Conservation (phyloP, 192 early-diverging fungal species). For the Phycomyces blakesleeanus region DNA sequence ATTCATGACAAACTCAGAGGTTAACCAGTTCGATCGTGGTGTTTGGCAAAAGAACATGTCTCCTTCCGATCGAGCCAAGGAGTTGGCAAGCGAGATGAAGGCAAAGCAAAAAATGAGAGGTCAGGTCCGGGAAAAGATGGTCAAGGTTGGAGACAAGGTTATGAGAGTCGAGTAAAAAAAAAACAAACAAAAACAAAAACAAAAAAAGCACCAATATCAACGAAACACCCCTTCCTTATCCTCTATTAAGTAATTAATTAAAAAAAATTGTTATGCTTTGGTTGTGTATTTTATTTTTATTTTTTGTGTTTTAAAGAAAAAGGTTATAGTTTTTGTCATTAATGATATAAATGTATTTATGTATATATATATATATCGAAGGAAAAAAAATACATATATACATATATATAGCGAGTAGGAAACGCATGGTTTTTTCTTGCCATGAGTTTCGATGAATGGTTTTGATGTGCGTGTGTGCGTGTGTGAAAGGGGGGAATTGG, state of each 20-base stretch:
- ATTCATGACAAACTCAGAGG: not conserved
- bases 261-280: no score
- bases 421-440: no score
- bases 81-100: slow-evolving; percentile 11
- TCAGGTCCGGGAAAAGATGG: not conserved
- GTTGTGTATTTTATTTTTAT: not conserved
- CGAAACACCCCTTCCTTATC: no score
- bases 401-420: no score
- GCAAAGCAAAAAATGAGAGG: not conserved
- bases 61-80: slow-evolving; percentile 8
- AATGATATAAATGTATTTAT: not conserved
- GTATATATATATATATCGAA: not conserved
- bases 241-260: no score
- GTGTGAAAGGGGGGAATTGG: no score
- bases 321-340: no score
- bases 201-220: no score
- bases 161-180: not conserved
- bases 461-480: no score
- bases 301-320: no score
- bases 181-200: no score
- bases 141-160: not conserved
- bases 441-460: no score
- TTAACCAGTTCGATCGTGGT: not conserved
- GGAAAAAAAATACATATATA: not conserved
- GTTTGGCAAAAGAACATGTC: slow-evolving; percentile 7